phyloP scores from a whole-genome alignment of 73 alveolate genomes.

The Stentor roeselii region DNA sequence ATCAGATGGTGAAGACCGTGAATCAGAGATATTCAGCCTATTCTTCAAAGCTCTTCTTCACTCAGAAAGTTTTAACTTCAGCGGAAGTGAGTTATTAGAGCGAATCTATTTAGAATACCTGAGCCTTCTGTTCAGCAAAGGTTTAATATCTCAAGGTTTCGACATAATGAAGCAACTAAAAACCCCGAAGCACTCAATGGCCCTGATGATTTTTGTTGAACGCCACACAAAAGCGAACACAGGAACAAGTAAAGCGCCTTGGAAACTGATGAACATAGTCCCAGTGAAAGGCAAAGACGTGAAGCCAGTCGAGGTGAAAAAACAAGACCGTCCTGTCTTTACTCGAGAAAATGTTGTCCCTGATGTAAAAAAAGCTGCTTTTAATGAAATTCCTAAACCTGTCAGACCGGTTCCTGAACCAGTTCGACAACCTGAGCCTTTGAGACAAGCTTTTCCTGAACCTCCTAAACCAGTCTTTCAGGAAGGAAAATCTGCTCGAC shows the following conservation, averaged over 20 bases:
- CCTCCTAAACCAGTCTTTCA: conserved; percentile 18
- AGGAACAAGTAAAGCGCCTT: conserved; percentile 6
- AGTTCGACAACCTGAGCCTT: conserved; percentile 14
- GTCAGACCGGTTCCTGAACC: background rate
- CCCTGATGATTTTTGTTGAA: background rate
- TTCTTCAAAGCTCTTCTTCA: background rate
- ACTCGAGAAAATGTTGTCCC: background rate
- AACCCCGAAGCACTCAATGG: conserved; percentile 1
- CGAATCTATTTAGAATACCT: background rate
- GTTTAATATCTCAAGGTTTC: background rate
- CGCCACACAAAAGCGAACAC: background rate
- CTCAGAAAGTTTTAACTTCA: background rate
- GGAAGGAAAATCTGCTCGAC: conserved; percentile 23
- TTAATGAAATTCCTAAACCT: background rate
- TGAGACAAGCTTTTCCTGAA: conserved; percentile 5
- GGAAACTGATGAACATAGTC: background rate
- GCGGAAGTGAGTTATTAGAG: background rate
- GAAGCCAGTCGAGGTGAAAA: background rate
- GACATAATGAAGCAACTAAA: background rate
- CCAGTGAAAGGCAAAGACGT: background rate
- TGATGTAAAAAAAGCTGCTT: background rate
- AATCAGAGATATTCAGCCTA: conserved; percentile 17
- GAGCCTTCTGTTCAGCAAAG: background rate
- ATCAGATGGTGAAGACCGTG: conserved; percentile 33
- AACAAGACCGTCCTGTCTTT: background rate